Evolutionary conservation across 805 yeast species (phyloP).

Genomic region (Wickerhamomyces kurtzmanii): DNA sequence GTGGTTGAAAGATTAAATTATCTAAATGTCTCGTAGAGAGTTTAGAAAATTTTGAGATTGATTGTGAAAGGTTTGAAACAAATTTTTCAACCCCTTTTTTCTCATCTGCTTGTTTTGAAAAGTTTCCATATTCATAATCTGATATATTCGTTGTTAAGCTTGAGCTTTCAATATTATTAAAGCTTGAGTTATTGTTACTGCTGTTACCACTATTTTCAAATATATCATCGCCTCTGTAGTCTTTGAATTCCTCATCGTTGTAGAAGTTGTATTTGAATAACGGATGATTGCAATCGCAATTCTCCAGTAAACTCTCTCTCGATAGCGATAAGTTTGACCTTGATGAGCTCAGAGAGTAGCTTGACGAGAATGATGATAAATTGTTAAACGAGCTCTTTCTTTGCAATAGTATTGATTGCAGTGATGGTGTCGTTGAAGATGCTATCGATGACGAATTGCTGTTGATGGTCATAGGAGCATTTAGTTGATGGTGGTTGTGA

Average conservation of each 20-base stretch:
- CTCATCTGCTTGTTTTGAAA: not conserved
- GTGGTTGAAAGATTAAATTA: constrained; percentile 15
- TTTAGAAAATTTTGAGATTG: constrained; percentile 9
- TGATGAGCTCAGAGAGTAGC: no score
- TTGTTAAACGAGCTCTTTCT: constrained; percentile 5
- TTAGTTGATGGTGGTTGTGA: no score
- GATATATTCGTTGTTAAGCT: not conserved
- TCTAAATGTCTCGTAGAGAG: constrained; percentile 8
- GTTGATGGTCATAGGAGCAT: no score
- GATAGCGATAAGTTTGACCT: no score
- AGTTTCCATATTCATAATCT: not conserved
- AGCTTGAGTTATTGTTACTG: constrained; percentile 3
- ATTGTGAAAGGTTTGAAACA: constrained; percentile 14
- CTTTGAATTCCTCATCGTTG: not conserved
- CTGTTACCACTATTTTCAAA: not conserved
- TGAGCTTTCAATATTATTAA: not conserved
- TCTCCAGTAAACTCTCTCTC: no score
- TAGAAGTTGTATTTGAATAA: not conserved
- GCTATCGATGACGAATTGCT: no score
- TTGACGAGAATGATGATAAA: constrained; percentile 4
- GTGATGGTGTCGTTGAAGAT: constrained; percentile 13
- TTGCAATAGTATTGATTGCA: constrained; percentile 14
- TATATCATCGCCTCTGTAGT: no score
- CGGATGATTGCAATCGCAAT: no score
- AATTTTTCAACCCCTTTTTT: constrained; percentile 7